phyloP scores from a whole-genome alignment of 1,139 yeast genomes.

The Pichia sp. region DNA sequence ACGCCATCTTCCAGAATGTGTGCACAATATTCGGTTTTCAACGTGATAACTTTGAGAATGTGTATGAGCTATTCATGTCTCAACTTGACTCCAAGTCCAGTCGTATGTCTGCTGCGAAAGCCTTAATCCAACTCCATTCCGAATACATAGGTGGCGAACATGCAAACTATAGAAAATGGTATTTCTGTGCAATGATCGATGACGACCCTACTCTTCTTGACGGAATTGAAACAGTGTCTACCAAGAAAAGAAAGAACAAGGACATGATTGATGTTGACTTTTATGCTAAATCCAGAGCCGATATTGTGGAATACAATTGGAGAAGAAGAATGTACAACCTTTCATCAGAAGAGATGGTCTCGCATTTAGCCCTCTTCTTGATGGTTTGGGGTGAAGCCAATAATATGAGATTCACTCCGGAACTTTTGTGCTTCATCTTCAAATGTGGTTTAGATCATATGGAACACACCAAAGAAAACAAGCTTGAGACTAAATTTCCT shows the following conservation, averaged over 20 bases:
- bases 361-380: conserved; percentile 84
- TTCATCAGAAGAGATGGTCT: conserved; percentile 71
- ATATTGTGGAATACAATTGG: conserved; percentile 86
- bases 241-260: conserved; percentile 36
- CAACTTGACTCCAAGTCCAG: conserved; percentile 92
- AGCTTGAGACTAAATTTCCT: conserved; percentile 13
- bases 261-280: conserved; percentile 39
- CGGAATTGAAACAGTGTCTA: conserved; percentile 34
- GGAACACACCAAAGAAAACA: conserved; percentile 11
- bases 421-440: conserved; percentile 80
- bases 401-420: conserved; percentile 94
- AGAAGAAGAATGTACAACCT: conserved; percentile 64
- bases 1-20: conserved; percentile 84
- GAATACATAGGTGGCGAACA: conserved; percentile 96
- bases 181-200: conserved; percentile 87
- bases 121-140: conserved; percentile 85
- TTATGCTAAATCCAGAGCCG: conserved; percentile 44
- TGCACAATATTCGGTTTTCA: conserved; percentile 95
- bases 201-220: conserved; percentile 60
- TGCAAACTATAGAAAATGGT: conserved; percentile 93
- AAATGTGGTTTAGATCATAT: conserved; percentile 89
- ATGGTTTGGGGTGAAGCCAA: conserved; percentile 98
- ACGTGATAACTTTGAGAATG: conserved; percentile 94
- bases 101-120: conserved; percentile 95
- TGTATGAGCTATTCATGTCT: conserved; percentile 94